Evolutionary conservation across 495 filamentous ascomycete genomes (phyloP).

Genomic region (Viridothelium virens): DNA sequence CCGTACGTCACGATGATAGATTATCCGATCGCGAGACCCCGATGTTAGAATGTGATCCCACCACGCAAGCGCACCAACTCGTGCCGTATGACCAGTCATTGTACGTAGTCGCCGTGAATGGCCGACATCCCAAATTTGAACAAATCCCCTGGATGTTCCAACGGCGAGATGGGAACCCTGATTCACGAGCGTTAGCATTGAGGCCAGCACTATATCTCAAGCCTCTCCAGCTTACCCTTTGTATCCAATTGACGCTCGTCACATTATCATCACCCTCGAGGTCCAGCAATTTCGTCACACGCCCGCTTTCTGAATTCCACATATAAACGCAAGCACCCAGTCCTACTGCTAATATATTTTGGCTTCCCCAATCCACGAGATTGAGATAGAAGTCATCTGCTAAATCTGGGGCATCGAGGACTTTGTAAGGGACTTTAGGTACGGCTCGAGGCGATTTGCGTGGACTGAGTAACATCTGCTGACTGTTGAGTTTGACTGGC

Average conservation of each 20-base stretch:
- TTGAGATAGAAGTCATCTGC: slow-evolving; percentile 98
- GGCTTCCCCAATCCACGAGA: slow-evolving; percentile 95
- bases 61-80: slow-evolving; percentile 90
- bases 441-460: slow-evolving; percentile 81
- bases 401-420: slow-evolving; percentile 89
- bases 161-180: slow-evolving; percentile 91
- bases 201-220: not conserved
- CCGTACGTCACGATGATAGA: slow-evolving; percentile 91
- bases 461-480: slow-evolving; percentile 83
- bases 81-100: slow-evolving; percentile 90
- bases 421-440: slow-evolving; percentile 94
- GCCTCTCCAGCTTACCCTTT: slow-evolving; percentile 47
- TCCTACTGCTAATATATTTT: slow-evolving; percentile 85
- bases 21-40: slow-evolving; percentile 84
- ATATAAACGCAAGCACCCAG: slow-evolving; percentile 93
- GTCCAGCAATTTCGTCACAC: slow-evolving; percentile 87
- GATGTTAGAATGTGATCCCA: slow-evolving; percentile 96
- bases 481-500: slow-evolving; percentile 80
- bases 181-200: not conserved
- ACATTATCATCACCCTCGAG: slow-evolving; percentile 79
- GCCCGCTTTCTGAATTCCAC: slow-evolving; percentile 86
- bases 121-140: slow-evolving; percentile 96
- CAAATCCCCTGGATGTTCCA: slow-evolving; percentile 84
- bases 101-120: slow-evolving; percentile 74
- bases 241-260: slow-evolving; percentile 96